Evolutionary conservation across 257 asterid species (phyloP).

Genomic region (Solanum appendiculatum): DNA sequence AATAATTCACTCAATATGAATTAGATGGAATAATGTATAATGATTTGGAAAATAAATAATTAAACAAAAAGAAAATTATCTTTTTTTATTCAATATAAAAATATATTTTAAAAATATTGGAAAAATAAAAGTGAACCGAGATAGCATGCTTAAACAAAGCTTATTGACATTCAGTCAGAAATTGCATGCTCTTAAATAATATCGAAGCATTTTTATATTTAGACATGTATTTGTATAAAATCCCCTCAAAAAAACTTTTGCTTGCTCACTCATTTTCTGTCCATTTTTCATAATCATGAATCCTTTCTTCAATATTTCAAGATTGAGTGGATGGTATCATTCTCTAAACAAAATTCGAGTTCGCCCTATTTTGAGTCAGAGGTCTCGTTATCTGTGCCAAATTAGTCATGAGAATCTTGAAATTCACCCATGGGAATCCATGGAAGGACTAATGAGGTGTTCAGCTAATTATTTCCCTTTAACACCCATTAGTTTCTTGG

Average conservation of each 20-base stretch:
- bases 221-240: neutral
- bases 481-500: slow-evolving; percentile 29
- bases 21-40: neutral
- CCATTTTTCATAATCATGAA: neutral
- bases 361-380: neutral
- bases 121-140: no score
- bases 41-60: no score
- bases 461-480: slow-evolving; percentile 25
- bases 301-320: neutral
- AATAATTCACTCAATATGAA: neutral
- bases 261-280: neutral
- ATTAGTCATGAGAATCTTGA: neutral
- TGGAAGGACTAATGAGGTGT: neutral
- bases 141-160: no score
- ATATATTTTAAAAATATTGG: no score
- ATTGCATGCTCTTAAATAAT: neutral
- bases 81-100: no score
- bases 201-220: neutral
- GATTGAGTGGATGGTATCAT: neutral
- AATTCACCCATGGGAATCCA: neutral
- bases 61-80: no score
- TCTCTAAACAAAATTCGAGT: neutral
- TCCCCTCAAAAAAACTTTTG: neutral
- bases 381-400: neutral
- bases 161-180: neutral